phyloP scores from a whole-genome alignment of 2,329 filamentous ascomycete species.

The Ambrosiella xylebori region DNA sequence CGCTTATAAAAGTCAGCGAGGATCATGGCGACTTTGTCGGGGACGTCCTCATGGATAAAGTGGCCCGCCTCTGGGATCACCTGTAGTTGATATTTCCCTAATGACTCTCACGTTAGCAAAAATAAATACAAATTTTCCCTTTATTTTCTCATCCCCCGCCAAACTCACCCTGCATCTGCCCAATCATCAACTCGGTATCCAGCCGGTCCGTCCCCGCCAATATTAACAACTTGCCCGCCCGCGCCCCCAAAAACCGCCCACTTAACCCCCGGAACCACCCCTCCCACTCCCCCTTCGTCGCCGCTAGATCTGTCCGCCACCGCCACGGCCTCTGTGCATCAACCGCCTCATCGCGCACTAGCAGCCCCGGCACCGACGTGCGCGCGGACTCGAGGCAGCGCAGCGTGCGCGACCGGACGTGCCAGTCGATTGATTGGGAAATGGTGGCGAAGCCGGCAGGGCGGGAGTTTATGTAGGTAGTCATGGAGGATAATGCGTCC shows the following conservation, averaged over 20 bases:
- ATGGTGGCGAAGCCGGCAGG: constrained; percentile 64
- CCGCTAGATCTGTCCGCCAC: constrained; percentile 72
- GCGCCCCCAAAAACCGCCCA: constrained; percentile 66
- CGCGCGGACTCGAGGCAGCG: constrained; percentile 69
- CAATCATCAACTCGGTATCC: constrained; percentile 84
- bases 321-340: constrained; percentile 38
- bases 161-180: constrained; percentile 76
- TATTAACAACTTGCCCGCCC: constrained; percentile 68
- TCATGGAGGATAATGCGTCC: constrained; percentile 88
- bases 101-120: background rate
- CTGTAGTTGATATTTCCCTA: constrained; percentile 84
- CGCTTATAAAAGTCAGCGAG: constrained; percentile 81
- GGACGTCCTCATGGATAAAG: constrained; percentile 90
- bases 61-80: constrained; percentile 92
- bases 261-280: constrained; percentile 83
- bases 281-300: constrained; percentile 84
- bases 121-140: background rate
- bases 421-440: constrained; percentile 78
- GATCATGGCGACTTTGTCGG: constrained; percentile 70
- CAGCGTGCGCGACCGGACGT: constrained; percentile 73
- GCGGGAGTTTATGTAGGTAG: constrained; percentile 69
- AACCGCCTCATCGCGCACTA: constrained; percentile 31
- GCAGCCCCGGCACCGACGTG: constrained; percentile 67
- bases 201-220: constrained; percentile 79
- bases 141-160: background rate